Evolutionary conservation across 768 basidiomycete genomes (phyloP).

Genomic region (Dioszegia aurantiaca): DNA sequence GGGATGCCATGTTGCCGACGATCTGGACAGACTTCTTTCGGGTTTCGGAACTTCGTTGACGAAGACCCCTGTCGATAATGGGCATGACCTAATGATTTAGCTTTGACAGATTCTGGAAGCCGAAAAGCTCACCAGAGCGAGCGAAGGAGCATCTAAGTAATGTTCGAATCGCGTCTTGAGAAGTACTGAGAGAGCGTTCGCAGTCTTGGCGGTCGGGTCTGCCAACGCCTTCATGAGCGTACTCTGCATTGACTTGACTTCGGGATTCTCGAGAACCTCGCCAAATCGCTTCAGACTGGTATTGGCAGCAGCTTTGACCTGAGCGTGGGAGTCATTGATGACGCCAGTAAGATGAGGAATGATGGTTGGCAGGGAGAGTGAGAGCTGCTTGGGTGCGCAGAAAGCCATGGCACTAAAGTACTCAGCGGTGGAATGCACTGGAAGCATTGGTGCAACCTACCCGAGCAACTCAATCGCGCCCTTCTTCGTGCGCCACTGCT

Average conservation of each 20-base stretch:
- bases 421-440: slow-evolving; percentile 14
- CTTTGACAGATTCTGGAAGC: not conserved
- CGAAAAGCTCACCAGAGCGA: slow-evolving; percentile 66
- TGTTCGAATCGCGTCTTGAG: slow-evolving; percentile 95
- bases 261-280: slow-evolving; percentile 96
- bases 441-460: slow-evolving; percentile 14
- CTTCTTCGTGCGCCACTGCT: slow-evolving; percentile 94
- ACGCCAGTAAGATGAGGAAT: slow-evolving; percentile 93
- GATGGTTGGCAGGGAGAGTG: slow-evolving; percentile 89
- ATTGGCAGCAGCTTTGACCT: slow-evolving; percentile 89
- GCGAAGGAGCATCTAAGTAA: slow-evolving; percentile 93
- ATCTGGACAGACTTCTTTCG: slow-evolving; percentile 96
- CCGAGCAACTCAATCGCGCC: slow-evolving; percentile 95
- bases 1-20: slow-evolving; percentile 76
- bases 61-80: slow-evolving; percentile 86
- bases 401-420: slow-evolving; percentile 79
- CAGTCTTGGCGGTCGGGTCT: slow-evolving; percentile 81
- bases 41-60: slow-evolving; percentile 85
- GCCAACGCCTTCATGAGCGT: slow-evolving; percentile 89
- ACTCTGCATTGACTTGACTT: slow-evolving; percentile 86
- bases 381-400: slow-evolving; percentile 91
- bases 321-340: slow-evolving; percentile 93
- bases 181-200: slow-evolving; percentile 75
- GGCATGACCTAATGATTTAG: slow-evolving; percentile 62
- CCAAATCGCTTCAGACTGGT: slow-evolving; percentile 96